Base-by-base conservation (phyloP, 768 basidiomycete genomes). In the Flagelloscypha sp. region DNA sequence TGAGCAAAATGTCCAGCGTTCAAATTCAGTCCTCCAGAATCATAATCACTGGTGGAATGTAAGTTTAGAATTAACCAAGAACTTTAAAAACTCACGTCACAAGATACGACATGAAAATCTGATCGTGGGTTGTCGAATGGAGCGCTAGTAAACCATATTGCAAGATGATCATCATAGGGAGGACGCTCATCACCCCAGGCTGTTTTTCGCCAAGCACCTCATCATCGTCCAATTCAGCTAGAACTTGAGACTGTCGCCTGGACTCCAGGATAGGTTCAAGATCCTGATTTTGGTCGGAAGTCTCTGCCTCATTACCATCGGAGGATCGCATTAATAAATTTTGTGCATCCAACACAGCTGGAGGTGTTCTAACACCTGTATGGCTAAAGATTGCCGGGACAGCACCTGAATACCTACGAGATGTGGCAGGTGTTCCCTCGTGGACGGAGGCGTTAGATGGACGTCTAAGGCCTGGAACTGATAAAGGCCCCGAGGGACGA, bases 1-100 rank as follows among this genome's bases (percentile, higher is more conserved):
- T 89, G 79, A 2, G 93, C 88, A 59, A 93, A 99, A 58, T 95
- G 77, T 2, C 83, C 84, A 0, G 95, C 87, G 49, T 82, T 84
- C 36, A 99, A 66, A 38, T 88, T 90, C 44, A 99, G 59, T 1
- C 95, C 95, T n/a, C 93, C 93, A 5, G 77, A 68, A 13, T 74
- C 65, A 52, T 87, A 87, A 46, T 84, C 77, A 10, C 87, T 93
- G 52, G 27, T 35, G 37, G 28, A 50, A 39, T 18, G 47, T 27
- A 39, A 21, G 27, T 18, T 12, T 18, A 15, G 24, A 18, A 17
- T 8, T 11, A 33, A 32, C 17, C 18, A 10, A 19, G 11, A 19
- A 25, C 15, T 22, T 20, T 22, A 41, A 25, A 17, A 1, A 71
- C 82, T 61, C 49, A 86, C 84, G 84, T 79, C 33, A 92, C 85